Percentiles rank a stretch among this genome's conserved stretches.
These are phyloP conservation scores for Sphaceloma murrayae DNA, from an alignment of 2,329 filamentous ascomycete genomes.

Conservation along the genomic window DNA sequence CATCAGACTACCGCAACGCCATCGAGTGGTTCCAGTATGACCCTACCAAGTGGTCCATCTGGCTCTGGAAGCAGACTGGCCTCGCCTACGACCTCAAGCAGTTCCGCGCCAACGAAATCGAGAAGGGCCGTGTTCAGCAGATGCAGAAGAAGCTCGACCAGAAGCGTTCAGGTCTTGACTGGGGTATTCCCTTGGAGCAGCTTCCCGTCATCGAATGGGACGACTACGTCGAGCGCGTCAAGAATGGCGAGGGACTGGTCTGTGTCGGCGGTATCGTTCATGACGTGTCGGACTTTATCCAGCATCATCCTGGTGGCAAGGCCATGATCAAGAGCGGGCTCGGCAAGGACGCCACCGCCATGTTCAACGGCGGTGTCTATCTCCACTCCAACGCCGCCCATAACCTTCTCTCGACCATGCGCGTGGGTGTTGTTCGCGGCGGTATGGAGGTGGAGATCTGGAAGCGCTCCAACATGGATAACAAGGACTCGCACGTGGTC, in stretches of 20 bases:
- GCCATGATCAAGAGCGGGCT: slow-evolving; percentile 73
- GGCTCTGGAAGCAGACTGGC: slow-evolving; percentile 72
- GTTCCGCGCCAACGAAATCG: slow-evolving; percentile 85
- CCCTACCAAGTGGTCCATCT: slow-evolving; percentile 85
- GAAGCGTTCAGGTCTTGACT: slow-evolving; percentile 72
- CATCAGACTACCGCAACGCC: slow-evolving; percentile 84
- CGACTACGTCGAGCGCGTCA: slow-evolving; percentile 67
- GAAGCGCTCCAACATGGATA: slow-evolving; percentile 77
- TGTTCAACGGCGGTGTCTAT: slow-evolving; percentile 89
- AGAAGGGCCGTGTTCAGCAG: slow-evolving; percentile 83
- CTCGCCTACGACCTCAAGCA: slow-evolving; percentile 82
- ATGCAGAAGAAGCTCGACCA: slow-evolving; percentile 88
- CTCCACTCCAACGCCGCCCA: slow-evolving; percentile 83
- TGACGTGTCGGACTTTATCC: slow-evolving; percentile 75
- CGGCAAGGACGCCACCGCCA: slow-evolving; percentile 79
- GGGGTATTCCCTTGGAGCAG: slow-evolving; percentile 77
- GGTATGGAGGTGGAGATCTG: slow-evolving; percentile 87
- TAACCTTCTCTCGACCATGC: slow-evolving; percentile 80
- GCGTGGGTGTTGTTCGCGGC: slow-evolving; percentile 75
- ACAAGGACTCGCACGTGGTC: slow-evolving; percentile 70
- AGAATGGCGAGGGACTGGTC: slow-evolving; percentile 67
- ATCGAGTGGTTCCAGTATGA: slow-evolving; percentile 89
- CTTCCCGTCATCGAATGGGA: slow-evolving; percentile 81
- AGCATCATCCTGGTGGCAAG: slow-evolving; percentile 83
- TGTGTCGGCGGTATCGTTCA: slow-evolving; percentile 78